These are phyloP conservation scores for Dunaliella sp. DNA, from an alignment of 139 green algal species.

Conservation along the genomic window DNA sequence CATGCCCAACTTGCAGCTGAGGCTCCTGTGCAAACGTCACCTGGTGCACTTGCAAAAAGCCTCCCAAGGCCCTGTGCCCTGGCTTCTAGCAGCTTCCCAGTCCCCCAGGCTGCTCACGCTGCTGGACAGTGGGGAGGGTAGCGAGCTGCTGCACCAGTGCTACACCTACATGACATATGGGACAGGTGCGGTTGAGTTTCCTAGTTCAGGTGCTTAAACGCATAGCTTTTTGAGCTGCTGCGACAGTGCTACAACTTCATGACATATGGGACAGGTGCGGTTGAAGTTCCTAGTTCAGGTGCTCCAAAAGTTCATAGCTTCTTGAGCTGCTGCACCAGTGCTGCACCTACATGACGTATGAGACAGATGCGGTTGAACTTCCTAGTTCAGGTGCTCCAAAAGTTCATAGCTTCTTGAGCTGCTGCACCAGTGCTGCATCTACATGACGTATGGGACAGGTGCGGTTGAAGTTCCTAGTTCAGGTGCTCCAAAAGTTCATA, in stretches of 20 bases:
- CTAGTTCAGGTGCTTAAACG: too few relatives aligned
- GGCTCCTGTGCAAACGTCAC: slow-evolving; percentile 14
- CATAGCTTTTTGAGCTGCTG: too few relatives aligned
- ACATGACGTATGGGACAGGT: slow-evolving; percentile 20
- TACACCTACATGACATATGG: slow-evolving; percentile 18
- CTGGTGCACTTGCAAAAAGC: slow-evolving; percentile 1
- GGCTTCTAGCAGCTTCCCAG: not conserved
- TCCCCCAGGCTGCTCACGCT: not conserved
- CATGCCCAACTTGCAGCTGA: not conserved
- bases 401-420: too few relatives aligned
- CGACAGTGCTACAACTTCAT: slow-evolving; percentile 27
- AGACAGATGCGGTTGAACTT: not conserved
- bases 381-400: too few relatives aligned
- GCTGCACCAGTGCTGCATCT: slow-evolving; percentile 32
- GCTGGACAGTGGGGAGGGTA: slow-evolving; percentile 27
- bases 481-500: too few relatives aligned
- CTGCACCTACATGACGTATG: slow-evolving; percentile 17
- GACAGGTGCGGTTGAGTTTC: not conserved
- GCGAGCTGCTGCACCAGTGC: slow-evolving; percentile 35
- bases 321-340: slow-evolving; percentile 39
- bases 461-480: too few relatives aligned
- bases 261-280: slow-evolving; percentile 9
- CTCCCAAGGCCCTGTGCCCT: not conserved
- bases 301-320: too few relatives aligned
- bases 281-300: too few relatives aligned